Conservation (phyloP, 2,329 filamentous ascomycete genomes). For the Paecilomyces dactylethromorphus region DNA sequence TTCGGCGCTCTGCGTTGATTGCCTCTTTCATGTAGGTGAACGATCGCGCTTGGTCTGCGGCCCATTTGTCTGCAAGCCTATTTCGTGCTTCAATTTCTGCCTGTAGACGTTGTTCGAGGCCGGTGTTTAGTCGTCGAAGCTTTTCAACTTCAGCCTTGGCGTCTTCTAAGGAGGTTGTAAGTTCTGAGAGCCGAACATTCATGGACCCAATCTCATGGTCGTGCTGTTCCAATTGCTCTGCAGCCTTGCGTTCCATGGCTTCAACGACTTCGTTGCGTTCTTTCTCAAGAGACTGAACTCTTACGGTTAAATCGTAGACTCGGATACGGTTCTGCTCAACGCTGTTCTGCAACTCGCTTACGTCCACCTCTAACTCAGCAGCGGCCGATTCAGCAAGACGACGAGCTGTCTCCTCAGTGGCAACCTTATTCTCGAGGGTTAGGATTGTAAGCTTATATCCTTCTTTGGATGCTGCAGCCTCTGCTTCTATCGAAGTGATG, state of each 20-base stretch:
- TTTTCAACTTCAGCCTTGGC: slow-evolving; percentile 29
- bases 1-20: slow-evolving; percentile 32
- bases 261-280: slow-evolving; percentile 19
- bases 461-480: slow-evolving; percentile 23
- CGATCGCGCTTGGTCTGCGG: slow-evolving; percentile 25
- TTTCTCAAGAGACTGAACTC: slow-evolving; percentile 27
- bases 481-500: slow-evolving; percentile 34
- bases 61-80: slow-evolving; percentile 24
- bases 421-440: slow-evolving; percentile 27
- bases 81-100: slow-evolving; percentile 32
- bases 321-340: slow-evolving; percentile 28
- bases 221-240: slow-evolving; percentile 18
- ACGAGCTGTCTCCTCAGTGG: slow-evolving; percentile 24
- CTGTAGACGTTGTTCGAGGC: slow-evolving; percentile 31
- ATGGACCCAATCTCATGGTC: slow-evolving; percentile 31
- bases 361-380: slow-evolving; percentile 25
- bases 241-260: slow-evolving; percentile 15
- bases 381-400: slow-evolving; percentile 28
- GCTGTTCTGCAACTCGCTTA: slow-evolving; percentile 29
- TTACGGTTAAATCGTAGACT: slow-evolving; percentile 25
- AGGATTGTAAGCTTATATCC: slow-evolving; percentile 23
- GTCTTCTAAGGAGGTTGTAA: slow-evolving; percentile 32
- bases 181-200: slow-evolving; percentile 35
- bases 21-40: slow-evolving; percentile 29
- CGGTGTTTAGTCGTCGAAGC: slow-evolving; percentile 26